Percentiles rank a stretch among this genome's conserved stretches.
These are phyloP conservation scores for Nitzschia putrida DNA, from an alignment of 108 stramenopile genomes.

Conservation along the genomic window DNA sequence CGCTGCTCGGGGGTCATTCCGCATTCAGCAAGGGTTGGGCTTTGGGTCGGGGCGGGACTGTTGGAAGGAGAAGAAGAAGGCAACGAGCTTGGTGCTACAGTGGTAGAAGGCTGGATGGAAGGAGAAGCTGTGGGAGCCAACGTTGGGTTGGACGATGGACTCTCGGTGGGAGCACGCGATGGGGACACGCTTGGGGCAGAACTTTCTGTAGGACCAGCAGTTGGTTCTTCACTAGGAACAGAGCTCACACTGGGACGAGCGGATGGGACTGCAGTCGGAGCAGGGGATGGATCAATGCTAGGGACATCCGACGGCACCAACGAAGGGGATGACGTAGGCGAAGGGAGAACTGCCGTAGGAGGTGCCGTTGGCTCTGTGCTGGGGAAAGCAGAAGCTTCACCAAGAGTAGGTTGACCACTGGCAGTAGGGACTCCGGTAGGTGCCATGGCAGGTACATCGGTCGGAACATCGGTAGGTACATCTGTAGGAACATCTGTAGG, in stretches of 20 bases:
- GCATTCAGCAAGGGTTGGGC: conserved; percentile 19
- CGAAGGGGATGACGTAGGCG: conserved; percentile 3
- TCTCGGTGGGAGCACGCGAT: not conserved
- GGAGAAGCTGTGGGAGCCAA: not conserved
- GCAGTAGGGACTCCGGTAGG: not conserved
- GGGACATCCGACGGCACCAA: conserved; percentile 4
- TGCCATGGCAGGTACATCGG: conserved; percentile 3
- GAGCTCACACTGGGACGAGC: conserved; percentile 1
- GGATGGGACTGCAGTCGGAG: conserved; percentile 3
- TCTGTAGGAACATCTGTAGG: not conserved
- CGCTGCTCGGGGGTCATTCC: conserved; percentile 36
- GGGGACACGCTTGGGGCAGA: not conserved
- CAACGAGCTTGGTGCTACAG: conserved; percentile 1
- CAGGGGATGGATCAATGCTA: not conserved
- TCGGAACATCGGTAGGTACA: conserved; percentile 6
- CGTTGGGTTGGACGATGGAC: conserved; percentile 2
- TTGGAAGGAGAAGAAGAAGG: conserved; percentile 20
- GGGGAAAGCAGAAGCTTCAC: not conserved
- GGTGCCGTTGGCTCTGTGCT: not conserved
- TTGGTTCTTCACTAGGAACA: conserved; percentile 8
- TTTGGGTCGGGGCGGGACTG: conserved; percentile 6
- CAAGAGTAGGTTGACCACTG: not conserved
- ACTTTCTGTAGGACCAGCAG: conserved; percentile 5
- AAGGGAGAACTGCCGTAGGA: conserved; percentile 2
- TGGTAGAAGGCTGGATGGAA: conserved; percentile 10